phyloP scores from a whole-genome alignment of 495 filamentous ascomycete genomes.

The Collariella sp. region DNA sequence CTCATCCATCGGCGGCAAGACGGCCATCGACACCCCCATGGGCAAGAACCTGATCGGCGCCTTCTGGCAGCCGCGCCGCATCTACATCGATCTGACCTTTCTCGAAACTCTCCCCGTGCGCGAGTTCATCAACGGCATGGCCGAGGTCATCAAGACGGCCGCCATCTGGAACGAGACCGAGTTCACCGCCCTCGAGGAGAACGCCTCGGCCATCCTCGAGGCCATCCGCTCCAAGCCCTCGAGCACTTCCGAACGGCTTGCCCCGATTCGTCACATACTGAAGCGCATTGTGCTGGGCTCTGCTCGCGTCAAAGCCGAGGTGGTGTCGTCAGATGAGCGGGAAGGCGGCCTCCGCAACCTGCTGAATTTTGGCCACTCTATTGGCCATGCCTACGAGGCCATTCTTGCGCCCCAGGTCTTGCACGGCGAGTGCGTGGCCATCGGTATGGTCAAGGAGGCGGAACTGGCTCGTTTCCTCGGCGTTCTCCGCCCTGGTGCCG shows the following conservation, averaged over 20 bases:
- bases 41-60: conserved; percentile 95
- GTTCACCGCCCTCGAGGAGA: conserved; percentile 75
- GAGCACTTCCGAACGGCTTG: conserved; percentile 46
- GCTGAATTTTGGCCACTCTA: conserved; percentile 96
- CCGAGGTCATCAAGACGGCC: conserved; percentile 96
- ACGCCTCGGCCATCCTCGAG: conserved; percentile 63
- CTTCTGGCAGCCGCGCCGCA: conserved; percentile 90
- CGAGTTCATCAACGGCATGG: conserved; percentile 98
- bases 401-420: conserved; percentile 91
- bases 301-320: conserved; percentile 81
- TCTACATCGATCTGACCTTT: conserved; percentile 91
- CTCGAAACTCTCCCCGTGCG: conserved; percentile 82
- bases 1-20: conserved; percentile 96
- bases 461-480: conserved; percentile 87
- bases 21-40: conserved; percentile 91
- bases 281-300: conserved; percentile 85
- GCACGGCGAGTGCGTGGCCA: conserved; percentile 90
- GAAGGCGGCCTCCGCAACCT: conserved; percentile 93
- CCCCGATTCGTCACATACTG: conserved; percentile 62
- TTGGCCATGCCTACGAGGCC: conserved; percentile 93
- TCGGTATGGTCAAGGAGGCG: conserved; percentile 97
- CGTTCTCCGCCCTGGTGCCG: conserved; percentile 75
- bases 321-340: conserved; percentile 87
- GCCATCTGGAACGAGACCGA: conserved; percentile 90
- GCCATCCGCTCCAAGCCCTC: conserved; percentile 54